A percentile compares a stretch with the other conserved stretches of the same genome.
These are phyloP conservation scores for Musa schizocarpa DNA, from an alignment of 176 grass and related monocot genomes.

Conservation along the genomic window DNA sequence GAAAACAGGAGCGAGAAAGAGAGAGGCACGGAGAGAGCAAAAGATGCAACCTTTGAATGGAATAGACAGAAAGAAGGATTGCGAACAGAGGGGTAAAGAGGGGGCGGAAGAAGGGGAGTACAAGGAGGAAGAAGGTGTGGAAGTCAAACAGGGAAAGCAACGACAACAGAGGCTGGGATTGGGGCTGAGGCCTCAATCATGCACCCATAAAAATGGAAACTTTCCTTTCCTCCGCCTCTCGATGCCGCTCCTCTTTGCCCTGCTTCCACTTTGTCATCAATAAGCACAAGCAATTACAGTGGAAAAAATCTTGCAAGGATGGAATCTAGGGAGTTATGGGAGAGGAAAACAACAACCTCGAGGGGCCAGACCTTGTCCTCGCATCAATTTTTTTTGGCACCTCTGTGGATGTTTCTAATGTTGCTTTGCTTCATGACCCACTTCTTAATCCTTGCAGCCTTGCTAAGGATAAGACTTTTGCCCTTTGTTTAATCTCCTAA, in stretches of 20 bases:
- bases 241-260: not conserved
- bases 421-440: too few relatives aligned
- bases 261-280: not conserved
- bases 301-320: too few relatives aligned
- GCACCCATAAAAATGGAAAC: conserved; percentile 6
- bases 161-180: not conserved
- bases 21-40: not conserved
- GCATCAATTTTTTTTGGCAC: too few relatives aligned
- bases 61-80: not conserved
- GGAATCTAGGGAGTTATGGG: too few relatives aligned
- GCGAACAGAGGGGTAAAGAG: not conserved
- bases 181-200: not conserved
- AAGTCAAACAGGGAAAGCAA: not conserved
- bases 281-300: not conserved
- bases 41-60: not conserved
- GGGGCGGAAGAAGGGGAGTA: not conserved
- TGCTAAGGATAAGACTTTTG: too few relatives aligned
- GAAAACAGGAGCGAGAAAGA: not conserved
- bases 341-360: too few relatives aligned
- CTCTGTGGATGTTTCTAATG: too few relatives aligned
- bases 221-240: not conserved
- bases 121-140: not conserved
- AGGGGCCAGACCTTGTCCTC: too few relatives aligned
- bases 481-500: too few relatives aligned
- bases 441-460: too few relatives aligned